phyloP scores from a whole-genome alignment of 2,329 filamentous ascomycete species.

The Penicillium verrucosum region DNA sequence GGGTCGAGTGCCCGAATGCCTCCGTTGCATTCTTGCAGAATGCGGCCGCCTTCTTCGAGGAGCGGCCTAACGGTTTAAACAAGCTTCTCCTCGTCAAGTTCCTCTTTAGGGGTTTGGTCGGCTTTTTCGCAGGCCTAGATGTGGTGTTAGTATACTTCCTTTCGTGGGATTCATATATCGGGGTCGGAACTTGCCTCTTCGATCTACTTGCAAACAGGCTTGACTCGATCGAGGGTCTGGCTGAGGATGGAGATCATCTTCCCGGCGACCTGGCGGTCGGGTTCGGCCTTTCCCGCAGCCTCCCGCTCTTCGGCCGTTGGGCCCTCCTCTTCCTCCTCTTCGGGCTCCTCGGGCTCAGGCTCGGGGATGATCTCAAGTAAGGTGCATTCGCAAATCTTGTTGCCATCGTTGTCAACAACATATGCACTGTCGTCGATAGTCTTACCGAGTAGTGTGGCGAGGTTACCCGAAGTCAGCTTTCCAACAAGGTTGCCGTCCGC shows the following conservation, averaged over 20 bases:
- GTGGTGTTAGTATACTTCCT: conserved; percentile 9
- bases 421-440: conserved; percentile 51
- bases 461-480: conserved; percentile 44
- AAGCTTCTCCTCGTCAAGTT: conserved; percentile 84
- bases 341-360: conserved; percentile 44
- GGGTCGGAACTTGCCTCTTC: conserved; percentile 58
- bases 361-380: conserved; percentile 57
- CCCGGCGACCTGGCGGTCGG: conserved; percentile 72
- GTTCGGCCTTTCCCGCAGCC: conserved; percentile 59
- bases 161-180: conserved; percentile 2
- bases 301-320: conserved; percentile 46
- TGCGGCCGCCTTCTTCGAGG: conserved; percentile 78
- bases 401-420: conserved; percentile 58
- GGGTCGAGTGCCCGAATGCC: conserved; percentile 84
- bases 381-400: conserved; percentile 62
- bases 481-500: conserved; percentile 47
- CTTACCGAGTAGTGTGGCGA: conserved; percentile 43
- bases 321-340: conserved; percentile 43
- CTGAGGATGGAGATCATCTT: conserved; percentile 71
- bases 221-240: conserved; percentile 77
- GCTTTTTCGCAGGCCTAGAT: conserved; percentile 70
- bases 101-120: conserved; percentile 76
- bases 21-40: conserved; percentile 82
- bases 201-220: conserved; percentile 83
- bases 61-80: conserved; percentile 83